Evolutionary conservation across 164 flowering plant genomes (phyloP).

Genomic region (Litsea cubeba): DNA sequence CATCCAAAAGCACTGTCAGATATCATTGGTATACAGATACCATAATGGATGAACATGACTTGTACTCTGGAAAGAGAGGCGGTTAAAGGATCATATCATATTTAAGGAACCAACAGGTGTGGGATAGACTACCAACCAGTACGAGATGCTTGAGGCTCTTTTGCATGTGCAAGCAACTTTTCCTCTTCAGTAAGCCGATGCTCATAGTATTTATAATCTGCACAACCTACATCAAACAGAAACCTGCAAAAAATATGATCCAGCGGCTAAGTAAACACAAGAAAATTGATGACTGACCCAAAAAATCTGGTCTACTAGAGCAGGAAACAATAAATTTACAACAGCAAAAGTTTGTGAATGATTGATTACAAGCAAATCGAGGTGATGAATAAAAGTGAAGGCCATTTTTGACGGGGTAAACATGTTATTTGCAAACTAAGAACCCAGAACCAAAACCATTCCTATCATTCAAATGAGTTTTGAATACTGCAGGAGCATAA

Average conservation of each 20-base stretch:
- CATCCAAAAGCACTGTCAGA: too few relatives aligned
- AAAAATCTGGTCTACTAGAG: background rate
- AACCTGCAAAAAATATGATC: slow-evolving; percentile 43
- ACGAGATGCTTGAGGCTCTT: slow-evolving; percentile 38
- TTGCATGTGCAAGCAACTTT: slow-evolving; percentile 42
- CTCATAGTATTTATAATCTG: slow-evolving; percentile 89
- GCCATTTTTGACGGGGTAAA: background rate
- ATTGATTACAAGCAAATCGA: background rate
- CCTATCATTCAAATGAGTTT: background rate
- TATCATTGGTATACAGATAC: background rate
- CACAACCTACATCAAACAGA: slow-evolving; percentile 66
- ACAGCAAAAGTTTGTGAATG: background rate
- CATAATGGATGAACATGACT: background rate
- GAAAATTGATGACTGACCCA: background rate
- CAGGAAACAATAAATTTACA: background rate
- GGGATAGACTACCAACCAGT: slow-evolving; percentile 37
- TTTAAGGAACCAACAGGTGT: background rate
- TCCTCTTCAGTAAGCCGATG: slow-evolving; percentile 77
- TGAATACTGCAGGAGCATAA: too few relatives aligned
- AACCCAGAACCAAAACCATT: background rate
- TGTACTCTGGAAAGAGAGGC: background rate
- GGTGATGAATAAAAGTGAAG: background rate
- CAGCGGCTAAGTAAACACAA: background rate
- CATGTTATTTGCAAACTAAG: background rate
- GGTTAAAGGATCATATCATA: too few relatives aligned